A percentile compares a stretch with the other conserved stretches of the same genome.
phyloP scores from a whole-genome alignment of 352 stramenopile genomes.

The Blastocystis sp. region DNA sequence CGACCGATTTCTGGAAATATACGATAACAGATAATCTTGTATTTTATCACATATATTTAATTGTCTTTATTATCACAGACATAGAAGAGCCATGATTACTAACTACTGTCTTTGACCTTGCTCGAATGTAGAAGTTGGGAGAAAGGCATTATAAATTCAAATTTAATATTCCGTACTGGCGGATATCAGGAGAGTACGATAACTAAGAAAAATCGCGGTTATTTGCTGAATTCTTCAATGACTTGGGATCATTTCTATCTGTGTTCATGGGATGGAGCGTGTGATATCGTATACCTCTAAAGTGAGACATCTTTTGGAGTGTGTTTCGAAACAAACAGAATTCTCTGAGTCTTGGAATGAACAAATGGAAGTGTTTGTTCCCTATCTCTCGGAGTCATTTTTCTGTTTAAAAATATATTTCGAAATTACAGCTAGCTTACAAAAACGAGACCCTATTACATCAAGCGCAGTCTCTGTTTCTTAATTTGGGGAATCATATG shows the following conservation, averaged over 20 bases:
- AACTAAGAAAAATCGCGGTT: background rate
- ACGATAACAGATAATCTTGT: too few species aligned
- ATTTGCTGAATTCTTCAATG: background rate
- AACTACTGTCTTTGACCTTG: too few species aligned
- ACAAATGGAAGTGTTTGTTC: constrained; percentile 28
- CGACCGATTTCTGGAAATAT: background rate
- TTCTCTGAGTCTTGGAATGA: constrained; percentile 2
- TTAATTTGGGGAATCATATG: constrained; percentile 22
- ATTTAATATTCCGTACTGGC: too few species aligned
- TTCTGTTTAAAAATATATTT: background rate
- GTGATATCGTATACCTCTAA: background rate
- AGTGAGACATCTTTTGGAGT: background rate
- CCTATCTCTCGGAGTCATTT: constrained; percentile 6
- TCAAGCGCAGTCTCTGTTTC: background rate
- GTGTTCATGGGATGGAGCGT: background rate
- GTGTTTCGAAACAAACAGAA: background rate
- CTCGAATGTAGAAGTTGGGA: too few species aligned
- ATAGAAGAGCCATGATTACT: too few species aligned
- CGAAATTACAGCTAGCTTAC: background rate
- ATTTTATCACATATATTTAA: too few species aligned
- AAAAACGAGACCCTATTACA: background rate
- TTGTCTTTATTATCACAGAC: too few species aligned
- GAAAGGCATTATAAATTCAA: too few species aligned
- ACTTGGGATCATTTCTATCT: background rate
- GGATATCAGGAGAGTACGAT: background rate